phyloP scores from a whole-genome alignment of 2,329 filamentous ascomycete species.

The Pyrenochaeta sp. region DNA sequence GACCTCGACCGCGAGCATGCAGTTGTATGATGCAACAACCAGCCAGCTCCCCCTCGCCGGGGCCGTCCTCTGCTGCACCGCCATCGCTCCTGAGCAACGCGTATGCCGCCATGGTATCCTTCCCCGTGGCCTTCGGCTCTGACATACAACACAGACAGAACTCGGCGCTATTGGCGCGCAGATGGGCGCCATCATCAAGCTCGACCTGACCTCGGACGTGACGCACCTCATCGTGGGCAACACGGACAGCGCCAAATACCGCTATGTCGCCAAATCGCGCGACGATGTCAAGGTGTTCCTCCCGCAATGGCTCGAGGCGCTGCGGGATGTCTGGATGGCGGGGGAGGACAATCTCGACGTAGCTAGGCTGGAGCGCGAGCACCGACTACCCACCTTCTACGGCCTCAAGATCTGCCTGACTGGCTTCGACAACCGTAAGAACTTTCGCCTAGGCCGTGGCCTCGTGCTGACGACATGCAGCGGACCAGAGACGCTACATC shows the following conservation, averaged over 20 bases:
- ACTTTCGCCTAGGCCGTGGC: not conserved
- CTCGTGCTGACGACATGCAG: conserved; percentile 51
- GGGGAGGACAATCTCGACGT: conserved; percentile 80
- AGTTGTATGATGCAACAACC: conserved; percentile 31
- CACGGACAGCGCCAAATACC: conserved; percentile 91
- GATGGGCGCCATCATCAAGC: conserved; percentile 86
- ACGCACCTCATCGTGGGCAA: conserved; percentile 93
- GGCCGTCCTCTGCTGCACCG: conserved; percentile 86
- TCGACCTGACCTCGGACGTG: conserved; percentile 93
- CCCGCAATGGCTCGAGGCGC: conserved; percentile 82
- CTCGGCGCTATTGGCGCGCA: conserved; percentile 72
- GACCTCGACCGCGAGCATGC: not conserved
- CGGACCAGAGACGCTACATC: conserved; percentile 72
- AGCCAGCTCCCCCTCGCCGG: conserved; percentile 57
- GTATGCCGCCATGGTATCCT: conserved; percentile 56
- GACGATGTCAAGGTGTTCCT: conserved; percentile 85
- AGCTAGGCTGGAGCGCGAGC: conserved; percentile 69
- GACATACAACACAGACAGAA: conserved; percentile 51
- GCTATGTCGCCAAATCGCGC: conserved; percentile 88
- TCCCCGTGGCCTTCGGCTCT: conserved; percentile 2
- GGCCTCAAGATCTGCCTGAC: conserved; percentile 72
- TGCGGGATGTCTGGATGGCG: conserved; percentile 80
- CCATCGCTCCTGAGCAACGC: conserved; percentile 78
- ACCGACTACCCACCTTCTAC: conserved; percentile 70
- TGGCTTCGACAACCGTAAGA: conserved; percentile 70